A percentile compares a stretch with the other conserved stretches of the same genome.
Conservation (phyloP, 768 basidiomycete species). For the Podaxis sp. region DNA sequence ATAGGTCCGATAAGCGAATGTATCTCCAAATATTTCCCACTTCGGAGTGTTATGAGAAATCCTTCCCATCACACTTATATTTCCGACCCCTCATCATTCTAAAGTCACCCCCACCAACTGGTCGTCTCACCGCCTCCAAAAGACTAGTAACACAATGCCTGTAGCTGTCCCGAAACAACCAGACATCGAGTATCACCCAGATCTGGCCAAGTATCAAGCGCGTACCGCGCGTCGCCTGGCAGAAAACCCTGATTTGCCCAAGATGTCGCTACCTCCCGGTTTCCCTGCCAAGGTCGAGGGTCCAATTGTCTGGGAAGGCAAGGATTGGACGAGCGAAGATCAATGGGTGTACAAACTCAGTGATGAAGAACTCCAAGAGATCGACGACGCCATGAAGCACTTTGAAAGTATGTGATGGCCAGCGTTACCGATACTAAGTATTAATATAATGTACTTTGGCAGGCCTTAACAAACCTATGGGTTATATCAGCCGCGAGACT, state of each 20-base stretch:
- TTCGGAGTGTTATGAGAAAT: background rate
- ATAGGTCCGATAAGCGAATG: background rate
- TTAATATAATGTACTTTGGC: too few relatives aligned
- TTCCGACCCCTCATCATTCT: background rate
- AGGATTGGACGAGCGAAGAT: constrained; percentile 38
- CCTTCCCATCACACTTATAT: constrained; percentile 9
- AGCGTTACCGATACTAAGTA: background rate
- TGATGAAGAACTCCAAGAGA: constrained; percentile 33
- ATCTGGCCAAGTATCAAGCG: constrained; percentile 37
- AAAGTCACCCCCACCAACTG: background rate
- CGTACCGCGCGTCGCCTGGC: constrained; percentile 35
- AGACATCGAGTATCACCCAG: constrained; percentile 39
- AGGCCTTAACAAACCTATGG: constrained; percentile 22
- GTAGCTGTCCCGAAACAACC: constrained; percentile 24
- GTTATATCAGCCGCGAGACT: constrained; percentile 35
- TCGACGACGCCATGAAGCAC: constrained; percentile 30
- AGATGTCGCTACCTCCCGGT: constrained; percentile 30
- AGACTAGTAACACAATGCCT: background rate
- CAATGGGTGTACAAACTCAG: constrained; percentile 40
- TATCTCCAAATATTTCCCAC: background rate
- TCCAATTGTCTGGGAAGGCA: constrained; percentile 43
- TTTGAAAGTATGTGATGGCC: constrained; percentile 13
- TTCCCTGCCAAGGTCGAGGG: constrained; percentile 36
- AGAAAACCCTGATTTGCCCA: constrained; percentile 32
- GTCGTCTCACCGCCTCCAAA: background rate